Conservation (phyloP, 2,329 filamentous ascomycete genomes). For the Calonectria multiphialidica region DNA sequence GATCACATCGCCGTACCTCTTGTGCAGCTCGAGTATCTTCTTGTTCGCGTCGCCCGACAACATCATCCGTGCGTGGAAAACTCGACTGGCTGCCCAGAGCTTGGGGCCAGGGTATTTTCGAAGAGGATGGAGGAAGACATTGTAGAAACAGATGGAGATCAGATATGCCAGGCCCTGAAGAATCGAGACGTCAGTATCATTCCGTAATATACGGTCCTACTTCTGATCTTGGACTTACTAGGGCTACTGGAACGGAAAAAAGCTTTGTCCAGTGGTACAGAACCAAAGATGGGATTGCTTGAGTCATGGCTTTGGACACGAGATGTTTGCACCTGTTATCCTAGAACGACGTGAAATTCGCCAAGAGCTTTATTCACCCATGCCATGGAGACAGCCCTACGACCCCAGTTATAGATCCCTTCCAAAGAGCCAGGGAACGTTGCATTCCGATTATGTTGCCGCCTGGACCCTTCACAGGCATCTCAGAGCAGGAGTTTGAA, state of each 20-base stretch:
- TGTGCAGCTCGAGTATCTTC: slow-evolving; percentile 27
- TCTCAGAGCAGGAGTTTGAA: no score
- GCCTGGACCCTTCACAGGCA: no score
- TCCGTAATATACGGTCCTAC: no score
- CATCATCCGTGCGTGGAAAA: background rate
- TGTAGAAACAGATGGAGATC: background rate
- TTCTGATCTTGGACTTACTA: background rate
- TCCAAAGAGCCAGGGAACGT: no score
- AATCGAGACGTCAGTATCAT: background rate
- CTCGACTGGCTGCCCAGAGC: background rate
- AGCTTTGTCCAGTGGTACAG: background rate
- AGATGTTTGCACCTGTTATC: background rate
- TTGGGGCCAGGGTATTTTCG: background rate
- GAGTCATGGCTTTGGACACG: background rate
- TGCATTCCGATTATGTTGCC: no score
- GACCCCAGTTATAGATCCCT: no score
- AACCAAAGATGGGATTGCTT: background rate
- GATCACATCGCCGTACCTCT: slow-evolving; percentile 49
- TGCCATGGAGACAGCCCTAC: no score
- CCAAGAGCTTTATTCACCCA: no score
- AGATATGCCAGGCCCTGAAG: background rate
- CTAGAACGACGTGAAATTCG: background rate
- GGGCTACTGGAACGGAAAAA: background rate
- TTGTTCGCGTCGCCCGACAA: background rate
- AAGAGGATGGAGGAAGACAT: background rate